Conservation (phyloP, 225 moss, liverwort and hornwort species). For the Physcomitrium patens region DNA sequence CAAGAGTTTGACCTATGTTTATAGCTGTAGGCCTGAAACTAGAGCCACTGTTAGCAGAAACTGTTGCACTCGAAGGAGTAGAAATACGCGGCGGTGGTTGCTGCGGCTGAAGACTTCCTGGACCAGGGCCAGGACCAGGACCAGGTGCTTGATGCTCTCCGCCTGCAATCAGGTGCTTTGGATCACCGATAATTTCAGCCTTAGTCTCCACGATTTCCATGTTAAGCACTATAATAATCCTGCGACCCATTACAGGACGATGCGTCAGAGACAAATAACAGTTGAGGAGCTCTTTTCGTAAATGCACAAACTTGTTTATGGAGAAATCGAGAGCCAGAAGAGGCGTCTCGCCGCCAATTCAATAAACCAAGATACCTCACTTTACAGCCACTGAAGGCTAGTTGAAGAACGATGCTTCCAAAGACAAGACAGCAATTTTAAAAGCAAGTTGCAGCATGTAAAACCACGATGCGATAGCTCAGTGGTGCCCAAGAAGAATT, state of each 20-base stretch:
- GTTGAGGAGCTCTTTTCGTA: neutral
- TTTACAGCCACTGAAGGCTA: neutral
- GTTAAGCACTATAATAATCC: conserved; percentile 95
- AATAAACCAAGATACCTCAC: neutral
- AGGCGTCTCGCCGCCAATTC: neutral
- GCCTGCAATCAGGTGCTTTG: conserved; percentile 58
- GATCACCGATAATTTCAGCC: conserved; percentile 90
- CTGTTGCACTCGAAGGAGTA: conserved; percentile 35
- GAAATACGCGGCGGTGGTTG: conserved; percentile 36
- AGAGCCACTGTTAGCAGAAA: conserved; percentile 38
- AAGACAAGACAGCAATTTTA: neutral
- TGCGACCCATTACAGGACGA: conserved; percentile 31
- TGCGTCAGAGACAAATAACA: conserved; percentile 2
- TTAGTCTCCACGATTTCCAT: conserved; percentile 82
- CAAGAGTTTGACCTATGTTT: conserved; percentile 51
- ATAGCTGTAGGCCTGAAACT: conserved; percentile 46
- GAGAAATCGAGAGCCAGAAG: neutral
- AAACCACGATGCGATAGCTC: neutral
- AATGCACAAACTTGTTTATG: neutral
- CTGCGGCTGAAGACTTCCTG: conserved; percentile 50
- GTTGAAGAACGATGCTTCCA: neutral
- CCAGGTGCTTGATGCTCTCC: conserved; percentile 58
- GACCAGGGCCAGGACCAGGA: conserved; percentile 31
- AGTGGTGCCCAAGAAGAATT: neutral
- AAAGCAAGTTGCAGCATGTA: neutral